Percentiles rank a stretch among this genome's conserved stretches.
phyloP scores from a whole-genome alignment of 345 rosid genomes.

The Populus pruinosa region DNA sequence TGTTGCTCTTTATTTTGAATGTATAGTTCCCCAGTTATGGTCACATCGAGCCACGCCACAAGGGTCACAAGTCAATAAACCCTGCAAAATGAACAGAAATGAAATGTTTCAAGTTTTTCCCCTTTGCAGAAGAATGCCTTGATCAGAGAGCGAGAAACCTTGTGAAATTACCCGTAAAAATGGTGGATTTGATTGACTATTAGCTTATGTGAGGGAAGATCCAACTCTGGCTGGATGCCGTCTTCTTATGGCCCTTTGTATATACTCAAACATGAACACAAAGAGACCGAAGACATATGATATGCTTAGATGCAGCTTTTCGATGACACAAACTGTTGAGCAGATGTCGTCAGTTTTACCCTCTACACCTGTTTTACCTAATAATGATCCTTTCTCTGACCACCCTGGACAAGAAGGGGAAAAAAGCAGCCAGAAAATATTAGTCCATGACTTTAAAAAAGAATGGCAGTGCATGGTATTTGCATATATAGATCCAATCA shows the following conservation, averaged over 20 bases:
- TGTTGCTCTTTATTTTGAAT: neutral
- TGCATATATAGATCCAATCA: neutral
- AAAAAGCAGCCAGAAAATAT: slow-evolving; percentile 5
- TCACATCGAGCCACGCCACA: neutral
- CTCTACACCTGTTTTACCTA: slow-evolving; percentile 28
- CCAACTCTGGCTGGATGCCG: slow-evolving; percentile 58
- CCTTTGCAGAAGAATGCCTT: neutral
- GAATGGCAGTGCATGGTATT: neutral
- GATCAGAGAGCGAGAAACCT: neutral
- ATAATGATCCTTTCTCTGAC: slow-evolving; percentile 31
- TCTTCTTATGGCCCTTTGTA: slow-evolving; percentile 41
- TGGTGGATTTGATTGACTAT: slow-evolving; percentile 1
- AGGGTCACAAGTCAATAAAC: neutral
- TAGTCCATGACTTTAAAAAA: slow-evolving; percentile 5
- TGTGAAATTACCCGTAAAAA: slow-evolving; percentile 5
- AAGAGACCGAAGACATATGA: slow-evolving; percentile 58
- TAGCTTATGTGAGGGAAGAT: slow-evolving; percentile 43
- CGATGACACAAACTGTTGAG: slow-evolving; percentile 19
- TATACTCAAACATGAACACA: slow-evolving; percentile 46
- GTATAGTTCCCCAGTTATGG: neutral
- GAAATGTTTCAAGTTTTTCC: neutral
- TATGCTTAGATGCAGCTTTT: slow-evolving; percentile 45
- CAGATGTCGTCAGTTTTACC: slow-evolving; percentile 25
- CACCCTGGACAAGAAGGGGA: slow-evolving; percentile 34
- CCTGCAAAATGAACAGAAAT: slow-evolving; percentile 14